Evolutionary conservation across 2,329 filamentous ascomycete species (phyloP).

Genomic region (Purpureocillium takamizusanense): DNA sequence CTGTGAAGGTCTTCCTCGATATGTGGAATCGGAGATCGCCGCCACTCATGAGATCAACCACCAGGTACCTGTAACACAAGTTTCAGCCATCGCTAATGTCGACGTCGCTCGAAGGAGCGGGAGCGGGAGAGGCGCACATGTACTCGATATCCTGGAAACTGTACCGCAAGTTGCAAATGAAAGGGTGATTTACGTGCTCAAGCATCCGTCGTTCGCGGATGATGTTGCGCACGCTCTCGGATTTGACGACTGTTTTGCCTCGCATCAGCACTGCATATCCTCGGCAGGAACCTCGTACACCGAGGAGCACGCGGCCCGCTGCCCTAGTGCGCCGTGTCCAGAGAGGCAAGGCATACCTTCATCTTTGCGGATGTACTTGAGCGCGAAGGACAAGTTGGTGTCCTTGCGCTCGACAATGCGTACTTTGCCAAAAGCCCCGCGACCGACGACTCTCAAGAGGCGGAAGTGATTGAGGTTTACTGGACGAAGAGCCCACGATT

Average conservation of each 20-base stretch:
- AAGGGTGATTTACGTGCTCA: conserved; percentile 94
- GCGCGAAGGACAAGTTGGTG: conserved; percentile 82
- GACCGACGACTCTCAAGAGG: conserved; percentile 87
- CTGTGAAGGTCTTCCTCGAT: conserved; percentile 93
- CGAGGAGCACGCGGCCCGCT: neutral
- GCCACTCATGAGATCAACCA: conserved; percentile 96
- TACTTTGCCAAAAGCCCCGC: conserved; percentile 97
- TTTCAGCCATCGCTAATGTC: neutral
- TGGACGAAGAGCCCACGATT: conserved; percentile 23
- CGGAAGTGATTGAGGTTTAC: conserved; percentile 98
- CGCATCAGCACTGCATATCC: conserved; percentile 9
- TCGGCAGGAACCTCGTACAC: neutral
- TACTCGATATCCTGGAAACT: conserved; percentile 99
- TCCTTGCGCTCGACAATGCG: conserved; percentile 98
- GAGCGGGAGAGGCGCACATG: conserved; percentile 55
- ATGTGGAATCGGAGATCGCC: conserved; percentile 97
- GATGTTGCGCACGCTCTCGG: conserved; percentile 96
- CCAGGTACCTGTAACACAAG: conserved; percentile 64
- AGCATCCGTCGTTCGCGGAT: conserved; percentile 96
- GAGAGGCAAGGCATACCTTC: conserved; percentile 63
- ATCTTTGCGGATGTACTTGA: conserved; percentile 99
- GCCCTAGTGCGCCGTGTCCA: too few species aligned
- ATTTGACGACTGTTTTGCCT: conserved; percentile 67
- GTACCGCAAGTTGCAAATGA: conserved; percentile 96
- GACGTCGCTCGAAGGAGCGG: neutral